Evolutionary conservation across 495 filamentous ascomycete species (phyloP), one percentile per base, ranked within the genome.

Genomic region (Neurospora hispaniola): DNA sequence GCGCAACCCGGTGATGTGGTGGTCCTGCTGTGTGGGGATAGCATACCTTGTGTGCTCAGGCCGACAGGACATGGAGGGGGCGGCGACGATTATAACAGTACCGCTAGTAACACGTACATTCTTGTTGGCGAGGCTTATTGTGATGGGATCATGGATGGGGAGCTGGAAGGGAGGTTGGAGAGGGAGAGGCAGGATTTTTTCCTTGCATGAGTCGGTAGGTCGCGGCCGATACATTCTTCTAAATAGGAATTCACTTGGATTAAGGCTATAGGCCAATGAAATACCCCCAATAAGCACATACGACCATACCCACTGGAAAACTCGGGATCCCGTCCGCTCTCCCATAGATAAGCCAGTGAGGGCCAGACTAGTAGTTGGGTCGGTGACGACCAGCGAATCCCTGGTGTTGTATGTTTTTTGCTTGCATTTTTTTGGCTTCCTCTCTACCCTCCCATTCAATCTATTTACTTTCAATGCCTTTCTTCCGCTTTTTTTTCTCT

Each of bases 271-370:
- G n/a, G n/a, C n/a, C n/a, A n/a, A n/a, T n/a, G 11, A 27, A 59
- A 59, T 5, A 8, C 4, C 6, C 1, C 14, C 0, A 16, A 31
- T 0, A 18, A 35, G 1, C 27, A 66, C 54, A 66, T 66, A 66
- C 54, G 54, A 66, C 54, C 54, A 66, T 66, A 66, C 54, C 27
- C 54, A 66, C 23, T 35, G 27, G 83, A 84, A 74, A 80, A 81
- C 76, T 81, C 82, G 84, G 83, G 80, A 82, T 83, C 83, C 84
- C 84, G 84, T 86, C 83, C 83, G 84, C 82, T 85, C 84, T 82
- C 80, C 82, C 84, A 78, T 84, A 82, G 80, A 81, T 78, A 82
- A 83, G 77, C 79, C 23, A 62, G 54, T 62, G 54, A 62, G 54
- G 54, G 54, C 54, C 54, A 62, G 54, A 62, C 12, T 78, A 82